Evolutionary conservation across 1,284 basidiomycete genomes (phyloP), one percentile per base, ranked within the genome.

Genomic region (Trametes versicolor): DNA sequence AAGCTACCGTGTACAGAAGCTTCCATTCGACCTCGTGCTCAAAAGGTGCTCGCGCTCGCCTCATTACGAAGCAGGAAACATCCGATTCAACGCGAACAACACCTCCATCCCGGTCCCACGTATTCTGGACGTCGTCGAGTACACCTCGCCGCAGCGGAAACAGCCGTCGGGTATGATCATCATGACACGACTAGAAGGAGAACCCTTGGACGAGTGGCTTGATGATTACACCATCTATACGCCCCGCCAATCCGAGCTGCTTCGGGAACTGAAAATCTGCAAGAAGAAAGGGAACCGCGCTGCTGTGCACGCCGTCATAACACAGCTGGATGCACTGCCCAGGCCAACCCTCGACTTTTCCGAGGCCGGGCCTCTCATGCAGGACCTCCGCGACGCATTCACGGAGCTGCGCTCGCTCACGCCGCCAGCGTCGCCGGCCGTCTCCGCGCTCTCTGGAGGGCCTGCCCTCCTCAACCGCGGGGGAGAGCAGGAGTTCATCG

Each of bases 71-170:
- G 57, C 51, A 5, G 62, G 49, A 12, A 51, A 34, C 52, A 60
- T 59, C n/a, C 62, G 51, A 4, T 60, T 60, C 37, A 41, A 60
- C 23, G 51, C 51, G 17, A 39, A 54, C 4, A 15, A 59, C 23
- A 64, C 62, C 25, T 50, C 57, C 36, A 32, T 60, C 5, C 62
- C 62, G 1, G 58, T 60, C 10, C 62, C 62, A 17, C 57, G 36
- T 3, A 32, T 64, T 19, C 53, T 59, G 43, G 62, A 64, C 41
- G 57, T 32, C n/a, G 36, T 63, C 48, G 55, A 57, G 23, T 52
- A 36, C 21, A 10, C 13, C 29, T 12, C 13, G 23, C 39, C 29
- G 29, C 13, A 7, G 47, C 13, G 2, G 5, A 25, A 47, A 27
- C 19, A 2, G 13, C n/a, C 21, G 7, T 12, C 39, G 6, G 48